A percentile compares a stretch with the other conserved stretches of the same genome.
phyloP scores from a whole-genome alignment of 176 grass and related monocot species.

The Zoysia japonica region DNA sequence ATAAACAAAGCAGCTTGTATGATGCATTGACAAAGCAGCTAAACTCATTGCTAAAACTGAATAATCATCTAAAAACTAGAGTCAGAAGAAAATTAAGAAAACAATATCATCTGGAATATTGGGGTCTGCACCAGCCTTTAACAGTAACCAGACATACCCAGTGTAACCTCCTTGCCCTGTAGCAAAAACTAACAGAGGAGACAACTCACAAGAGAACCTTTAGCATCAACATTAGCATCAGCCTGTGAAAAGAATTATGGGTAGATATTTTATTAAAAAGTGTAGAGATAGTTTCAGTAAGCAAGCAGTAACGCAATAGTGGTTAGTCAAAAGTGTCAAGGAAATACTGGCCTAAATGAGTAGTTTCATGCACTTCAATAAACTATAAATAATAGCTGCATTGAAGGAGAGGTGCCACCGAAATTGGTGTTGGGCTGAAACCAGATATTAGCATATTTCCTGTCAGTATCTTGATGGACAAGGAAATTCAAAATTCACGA shows the following conservation, averaged over 20 bases:
- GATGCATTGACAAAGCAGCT: not conserved
- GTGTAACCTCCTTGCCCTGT: constrained; percentile 23
- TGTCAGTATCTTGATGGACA: not conserved
- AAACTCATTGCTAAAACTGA: not conserved
- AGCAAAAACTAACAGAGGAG: constrained; percentile 28
- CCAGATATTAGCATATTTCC: not conserved
- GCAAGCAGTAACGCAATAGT: not conserved
- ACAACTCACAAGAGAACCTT: not conserved
- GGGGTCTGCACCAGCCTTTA: constrained; percentile 48
- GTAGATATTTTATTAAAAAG: not conserved
- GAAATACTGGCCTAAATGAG: constrained; percentile 45
- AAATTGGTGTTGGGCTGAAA: constrained; percentile 39
- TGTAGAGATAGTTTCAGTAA: not conserved
- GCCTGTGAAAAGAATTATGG: constrained; percentile 41
- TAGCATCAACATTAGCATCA: constrained; percentile 44
- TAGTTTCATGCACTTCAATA: constrained; percentile 50
- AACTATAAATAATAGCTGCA: constrained; percentile 30
- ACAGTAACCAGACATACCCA: constrained; percentile 29
- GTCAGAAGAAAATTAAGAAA: constrained; percentile 11
- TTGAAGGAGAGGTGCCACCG: not conserved
- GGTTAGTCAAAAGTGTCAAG: constrained; percentile 1
- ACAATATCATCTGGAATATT: constrained; percentile 45
- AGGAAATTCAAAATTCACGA: not conserved
- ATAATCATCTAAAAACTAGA: not conserved
- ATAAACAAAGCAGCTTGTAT: not conserved